These are phyloP conservation scores for Eimeria falciformis DNA, from an alignment of 169 alveolate species.

Conservation along the genomic window DNA sequence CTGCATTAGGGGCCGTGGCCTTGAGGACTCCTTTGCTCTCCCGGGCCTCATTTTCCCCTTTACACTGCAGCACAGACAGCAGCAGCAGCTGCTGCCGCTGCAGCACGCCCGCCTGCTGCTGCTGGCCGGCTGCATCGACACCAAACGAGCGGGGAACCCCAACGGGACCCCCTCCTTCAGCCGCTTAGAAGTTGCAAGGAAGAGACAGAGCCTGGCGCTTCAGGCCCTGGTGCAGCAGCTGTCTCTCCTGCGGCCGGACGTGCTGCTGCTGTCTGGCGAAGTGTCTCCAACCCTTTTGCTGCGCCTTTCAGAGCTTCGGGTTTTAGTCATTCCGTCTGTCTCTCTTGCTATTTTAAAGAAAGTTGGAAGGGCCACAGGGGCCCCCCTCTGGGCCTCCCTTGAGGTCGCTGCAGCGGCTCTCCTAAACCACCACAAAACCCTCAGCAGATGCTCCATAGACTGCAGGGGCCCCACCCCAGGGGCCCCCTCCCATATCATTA, in stretches of 20 bases:
- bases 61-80: constrained; percentile 47
- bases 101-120: constrained; percentile 13
- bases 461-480: constrained; percentile 58
- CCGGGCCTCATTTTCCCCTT: background rate
- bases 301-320: background rate
- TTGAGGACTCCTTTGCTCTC: background rate
- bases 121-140: background rate
- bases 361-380: constrained; percentile 42
- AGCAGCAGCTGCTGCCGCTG: constrained; percentile 64
- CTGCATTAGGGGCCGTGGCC: background rate
- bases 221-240: constrained; percentile 42
- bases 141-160: background rate
- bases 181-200: background rate
- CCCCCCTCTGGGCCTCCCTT: constrained; percentile 24
- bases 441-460: constrained; percentile 37
- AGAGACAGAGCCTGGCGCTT: background rate
- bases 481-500: constrained; percentile 27
- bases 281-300: constrained; percentile 3
- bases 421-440: background rate
- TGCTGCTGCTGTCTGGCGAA: constrained; percentile 45
- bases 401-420: constrained; percentile 37
- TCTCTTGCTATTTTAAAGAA: background rate
- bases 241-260: constrained; percentile 23
- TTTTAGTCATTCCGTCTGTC: constrained; percentile 23
- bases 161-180: background rate